Evolutionary conservation across 2,329 filamentous ascomycete genomes (phyloP).

Genomic region (Calycina herbarum): DNA sequence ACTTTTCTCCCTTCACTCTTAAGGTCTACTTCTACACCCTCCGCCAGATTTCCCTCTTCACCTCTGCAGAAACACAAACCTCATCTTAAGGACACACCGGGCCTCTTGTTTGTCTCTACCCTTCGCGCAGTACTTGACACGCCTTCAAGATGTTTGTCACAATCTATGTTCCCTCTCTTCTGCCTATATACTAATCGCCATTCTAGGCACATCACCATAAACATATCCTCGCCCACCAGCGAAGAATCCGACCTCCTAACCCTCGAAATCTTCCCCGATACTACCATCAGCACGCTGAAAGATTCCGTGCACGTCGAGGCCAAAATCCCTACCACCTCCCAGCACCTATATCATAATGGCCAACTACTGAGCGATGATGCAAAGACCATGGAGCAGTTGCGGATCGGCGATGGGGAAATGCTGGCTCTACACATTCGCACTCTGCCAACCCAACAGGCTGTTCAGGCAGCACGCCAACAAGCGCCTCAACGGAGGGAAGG

Average conservation of each 20-base stretch:
- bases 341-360: constrained; percentile 91
- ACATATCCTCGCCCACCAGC: constrained; percentile 73
- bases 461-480: constrained; percentile 37
- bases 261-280: constrained; percentile 78
- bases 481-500: constrained; percentile 30
- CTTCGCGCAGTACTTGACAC: background rate
- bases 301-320: constrained; percentile 85
- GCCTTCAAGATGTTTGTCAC: background rate
- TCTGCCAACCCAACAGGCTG: constrained; percentile 48
- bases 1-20: background rate
- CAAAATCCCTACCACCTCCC: constrained; percentile 66
- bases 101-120: background rate
- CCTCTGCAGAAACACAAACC: background rate
- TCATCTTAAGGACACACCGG: background rate
- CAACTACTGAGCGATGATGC: constrained; percentile 73
- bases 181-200: constrained; percentile 19
- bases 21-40: background rate
- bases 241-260: constrained; percentile 67
- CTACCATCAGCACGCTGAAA: constrained; percentile 83
- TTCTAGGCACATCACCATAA: constrained; percentile 81
- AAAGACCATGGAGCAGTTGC: constrained; percentile 78
- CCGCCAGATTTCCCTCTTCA: background rate
- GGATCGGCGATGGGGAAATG: constrained; percentile 88
- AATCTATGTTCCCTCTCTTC: background rate
- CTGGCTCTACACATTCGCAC: constrained; percentile 78